Base-by-base conservation (phyloP, 2,329 filamentous ascomycete genomes). In the Colletotrichum sp. region DNA sequence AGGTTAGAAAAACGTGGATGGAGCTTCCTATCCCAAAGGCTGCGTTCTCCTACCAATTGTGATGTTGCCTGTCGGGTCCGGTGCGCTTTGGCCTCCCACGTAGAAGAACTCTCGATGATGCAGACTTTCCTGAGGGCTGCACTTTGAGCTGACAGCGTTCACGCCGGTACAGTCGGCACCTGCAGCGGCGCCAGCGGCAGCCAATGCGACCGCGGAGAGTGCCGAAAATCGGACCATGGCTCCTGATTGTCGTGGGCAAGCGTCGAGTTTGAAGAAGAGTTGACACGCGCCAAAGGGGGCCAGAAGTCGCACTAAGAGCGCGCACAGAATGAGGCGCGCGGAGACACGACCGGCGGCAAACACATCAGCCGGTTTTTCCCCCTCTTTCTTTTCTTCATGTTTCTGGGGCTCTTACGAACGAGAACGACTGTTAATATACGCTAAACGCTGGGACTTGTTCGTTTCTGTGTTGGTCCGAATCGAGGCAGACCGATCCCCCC, bases 101-200 rank as follows among this genome's bases (percentile, higher is more conserved):
- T 82, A 82, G 73, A 82, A 78, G 58, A 81, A 77, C 61, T 82
- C 78, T 38, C 81, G 80, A 32, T 60, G 62, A 48, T 77, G 73
- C 24, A 71, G 24, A 36, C 69, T 75, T 55, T 77, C 75, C 43
- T 32, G 30, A n/a, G 68, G 18, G n/a, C 65, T 55, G 32, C 72
- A 77, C 48, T 30, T 56, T 16, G 69, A 71, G 36, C 68, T 70
- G 43, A 77, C 60, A 15, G 64, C 75, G 67, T 75, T 75, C 15
- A 71, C 36, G 24, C 67, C 75, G 10, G 66, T 38, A 52, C 75
- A 77, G 48, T 70, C 56, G 15, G 30, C 55, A 16, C 36, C 61
- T 26, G 72, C 64, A 10, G 67, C 52, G 28, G 18, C 30, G 32
- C 64, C 72, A 15, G 68, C 36, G 28, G 65, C 56, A 38, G 28